phyloP scores from a whole-genome alignment of 1,284 basidiomycete species.

The Crepidotus sp. region DNA sequence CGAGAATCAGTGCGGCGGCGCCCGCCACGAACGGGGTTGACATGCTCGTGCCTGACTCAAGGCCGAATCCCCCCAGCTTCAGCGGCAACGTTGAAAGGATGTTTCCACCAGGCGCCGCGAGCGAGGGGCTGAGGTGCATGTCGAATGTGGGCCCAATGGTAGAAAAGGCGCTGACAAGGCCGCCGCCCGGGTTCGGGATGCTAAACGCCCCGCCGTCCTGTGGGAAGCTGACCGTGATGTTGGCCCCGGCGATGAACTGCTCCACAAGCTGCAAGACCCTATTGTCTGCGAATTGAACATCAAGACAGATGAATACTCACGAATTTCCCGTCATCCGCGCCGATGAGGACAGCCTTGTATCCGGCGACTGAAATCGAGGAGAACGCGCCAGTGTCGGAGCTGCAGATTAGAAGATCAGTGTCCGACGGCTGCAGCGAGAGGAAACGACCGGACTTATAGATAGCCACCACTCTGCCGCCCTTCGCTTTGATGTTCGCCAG shows the following conservation, averaged over 20 bases:
- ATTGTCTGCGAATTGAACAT: neutral
- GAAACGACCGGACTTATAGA: conserved; percentile 11
- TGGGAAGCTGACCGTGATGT: conserved; percentile 42
- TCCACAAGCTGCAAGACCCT: conserved; percentile 23
- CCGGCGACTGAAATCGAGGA: conserved; percentile 8
- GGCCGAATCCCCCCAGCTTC: conserved; percentile 39
- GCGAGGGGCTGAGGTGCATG: conserved; percentile 6
- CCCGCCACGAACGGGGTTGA: conserved; percentile 52
- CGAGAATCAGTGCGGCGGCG: conserved; percentile 53
- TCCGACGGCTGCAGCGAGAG: neutral
- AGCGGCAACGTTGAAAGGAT: conserved; percentile 52
- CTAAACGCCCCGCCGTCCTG: conserved; percentile 31
- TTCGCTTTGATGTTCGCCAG: conserved; percentile 10
- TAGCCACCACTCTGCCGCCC: conserved; percentile 8
- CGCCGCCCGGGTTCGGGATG: conserved; percentile 38
- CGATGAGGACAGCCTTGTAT: conserved; percentile 13
- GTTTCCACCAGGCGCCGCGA: conserved; percentile 53
- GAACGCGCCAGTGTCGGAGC: conserved; percentile 9
- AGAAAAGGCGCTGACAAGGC: conserved; percentile 46
- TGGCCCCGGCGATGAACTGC: conserved; percentile 29
- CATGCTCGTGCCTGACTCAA: conserved; percentile 38
- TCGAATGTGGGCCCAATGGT: conserved; percentile 20
- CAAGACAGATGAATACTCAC: conserved; percentile 20
- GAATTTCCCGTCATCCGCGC: conserved; percentile 20
- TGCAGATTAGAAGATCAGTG: neutral